These are phyloP conservation scores for Talaromyces sp. DNA, from an alignment of 2,329 filamentous ascomycete species.

Conservation along the genomic window DNA sequence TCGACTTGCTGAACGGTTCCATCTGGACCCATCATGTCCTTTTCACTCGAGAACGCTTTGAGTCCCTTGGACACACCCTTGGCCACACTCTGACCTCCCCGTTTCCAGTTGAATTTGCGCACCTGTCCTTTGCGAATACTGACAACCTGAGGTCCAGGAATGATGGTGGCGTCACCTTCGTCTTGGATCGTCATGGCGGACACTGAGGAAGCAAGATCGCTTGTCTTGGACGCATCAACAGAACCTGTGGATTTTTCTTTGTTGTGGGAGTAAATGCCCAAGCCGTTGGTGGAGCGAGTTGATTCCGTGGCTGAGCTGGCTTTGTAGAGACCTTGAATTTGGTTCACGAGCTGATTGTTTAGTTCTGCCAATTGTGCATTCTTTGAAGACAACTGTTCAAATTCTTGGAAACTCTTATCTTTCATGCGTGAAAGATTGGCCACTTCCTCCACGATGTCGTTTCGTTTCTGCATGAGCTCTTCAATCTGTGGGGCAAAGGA, in stretches of 20 bases:
- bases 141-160: constrained; percentile 82
- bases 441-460: constrained; percentile 80
- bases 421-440: constrained; percentile 77
- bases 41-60: constrained; percentile 75
- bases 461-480: constrained; percentile 82
- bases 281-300: constrained; percentile 45
- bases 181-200: constrained; percentile 57
- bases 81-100: constrained; percentile 86
- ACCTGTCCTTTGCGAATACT: constrained; percentile 91
- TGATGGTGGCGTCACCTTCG: constrained; percentile 59
- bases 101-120: constrained; percentile 99
- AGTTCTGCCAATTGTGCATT: constrained; percentile 91
- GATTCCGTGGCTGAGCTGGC: constrained; percentile 49
- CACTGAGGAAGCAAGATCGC: constrained; percentile 55
- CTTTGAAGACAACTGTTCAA: constrained; percentile 89
- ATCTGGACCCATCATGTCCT: constrained; percentile 31
- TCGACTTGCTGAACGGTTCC: constrained; percentile 20
- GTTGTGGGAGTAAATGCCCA: constrained; percentile 58
- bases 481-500: constrained; percentile 72
- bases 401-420: constrained; percentile 90
- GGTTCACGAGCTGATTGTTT: constrained; percentile 92
- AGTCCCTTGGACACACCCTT: constrained; percentile 93
- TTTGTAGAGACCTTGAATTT: constrained; percentile 91
- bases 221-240: constrained; percentile 44
- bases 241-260: constrained; percentile 50